Percentiles rank a stretch among this genome's conserved stretches.
These are phyloP conservation scores for Ulota crispa DNA, from an alignment of 225 moss, liverwort and hornwort species.

Conservation along the genomic window DNA sequence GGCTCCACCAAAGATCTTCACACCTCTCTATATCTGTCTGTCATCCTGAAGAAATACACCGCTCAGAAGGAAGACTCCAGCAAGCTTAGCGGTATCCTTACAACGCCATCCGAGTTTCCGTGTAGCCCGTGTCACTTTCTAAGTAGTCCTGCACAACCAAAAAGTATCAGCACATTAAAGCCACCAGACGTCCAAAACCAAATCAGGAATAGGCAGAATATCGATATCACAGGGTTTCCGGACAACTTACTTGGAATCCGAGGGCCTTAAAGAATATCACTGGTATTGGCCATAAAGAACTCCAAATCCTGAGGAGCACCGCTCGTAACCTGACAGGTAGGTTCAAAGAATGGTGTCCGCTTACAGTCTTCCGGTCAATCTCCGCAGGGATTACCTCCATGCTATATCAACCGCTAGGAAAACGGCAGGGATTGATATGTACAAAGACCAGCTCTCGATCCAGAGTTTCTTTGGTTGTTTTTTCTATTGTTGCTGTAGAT, in stretches of 20 bases:
- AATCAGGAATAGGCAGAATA: background rate
- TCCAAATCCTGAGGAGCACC: conserved; percentile 44
- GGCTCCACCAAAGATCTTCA: conserved; percentile 21
- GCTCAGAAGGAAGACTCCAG: conserved; percentile 25
- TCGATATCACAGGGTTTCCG: background rate
- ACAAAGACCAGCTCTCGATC: conserved; percentile 32
- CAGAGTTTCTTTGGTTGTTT: background rate
- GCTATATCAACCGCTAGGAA: conserved; percentile 21
- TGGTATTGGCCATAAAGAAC: conserved; percentile 28
- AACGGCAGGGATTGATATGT: conserved; percentile 39
- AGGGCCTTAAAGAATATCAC: background rate
- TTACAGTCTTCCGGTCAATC: conserved; percentile 28
- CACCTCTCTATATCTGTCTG: conserved; percentile 20
- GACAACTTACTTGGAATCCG: conserved; percentile 32
- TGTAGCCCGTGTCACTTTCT: conserved; percentile 14
- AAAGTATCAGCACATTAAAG: conserved; percentile 3
- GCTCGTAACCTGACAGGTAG: conserved; percentile 30
- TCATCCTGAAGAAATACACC: conserved; percentile 32
- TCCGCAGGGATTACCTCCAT: conserved; percentile 20
- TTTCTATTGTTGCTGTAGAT: conserved; percentile 8
- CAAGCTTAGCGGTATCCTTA: conserved; percentile 10
- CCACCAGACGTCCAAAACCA: background rate
- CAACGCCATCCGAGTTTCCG: conserved; percentile 14
- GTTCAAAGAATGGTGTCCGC: conserved; percentile 34
- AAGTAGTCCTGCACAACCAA: conserved; percentile 22